A percentile compares a stretch with the other conserved stretches of the same genome.
phyloP scores from a whole-genome alignment of 345 rosid genomes.

The Pseudoturritis turrita region DNA sequence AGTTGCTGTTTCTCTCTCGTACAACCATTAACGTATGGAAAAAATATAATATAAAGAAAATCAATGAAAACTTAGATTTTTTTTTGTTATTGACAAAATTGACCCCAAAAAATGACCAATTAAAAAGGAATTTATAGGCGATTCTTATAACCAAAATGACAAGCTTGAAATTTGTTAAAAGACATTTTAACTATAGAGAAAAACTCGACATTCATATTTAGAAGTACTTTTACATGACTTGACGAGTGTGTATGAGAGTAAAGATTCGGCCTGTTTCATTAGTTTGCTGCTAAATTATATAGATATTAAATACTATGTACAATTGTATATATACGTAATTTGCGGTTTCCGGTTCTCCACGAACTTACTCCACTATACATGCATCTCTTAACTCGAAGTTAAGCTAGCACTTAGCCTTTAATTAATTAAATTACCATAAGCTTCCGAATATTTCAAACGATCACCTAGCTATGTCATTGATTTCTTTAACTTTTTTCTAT shows the following conservation, averaged over 20 bases:
- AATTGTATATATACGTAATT: no score
- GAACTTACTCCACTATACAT: conserved; percentile 14
- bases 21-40: background rate
- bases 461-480: background rate
- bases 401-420: background rate
- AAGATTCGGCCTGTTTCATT: background rate
- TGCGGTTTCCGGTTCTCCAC: conserved; percentile 15
- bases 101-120: background rate
- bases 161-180: background rate
- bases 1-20: background rate
- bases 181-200: background rate
- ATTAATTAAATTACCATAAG: background rate
- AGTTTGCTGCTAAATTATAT: background rate
- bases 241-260: background rate
- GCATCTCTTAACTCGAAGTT: background rate
- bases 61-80: background rate
- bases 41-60: background rate
- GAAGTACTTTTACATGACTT: background rate
- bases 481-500: no score
- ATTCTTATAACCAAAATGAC: background rate
- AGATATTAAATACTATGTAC: background rate
- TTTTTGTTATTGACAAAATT: background rate
- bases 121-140: background rate
- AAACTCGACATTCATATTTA: background rate
- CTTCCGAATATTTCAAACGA: background rate